Percentiles rank a stretch among this genome's conserved stretches.
These are phyloP conservation scores for Pseudocercospora vitis DNA, from an alignment of 2,329 filamentous ascomycete genomes.

Conservation along the genomic window DNA sequence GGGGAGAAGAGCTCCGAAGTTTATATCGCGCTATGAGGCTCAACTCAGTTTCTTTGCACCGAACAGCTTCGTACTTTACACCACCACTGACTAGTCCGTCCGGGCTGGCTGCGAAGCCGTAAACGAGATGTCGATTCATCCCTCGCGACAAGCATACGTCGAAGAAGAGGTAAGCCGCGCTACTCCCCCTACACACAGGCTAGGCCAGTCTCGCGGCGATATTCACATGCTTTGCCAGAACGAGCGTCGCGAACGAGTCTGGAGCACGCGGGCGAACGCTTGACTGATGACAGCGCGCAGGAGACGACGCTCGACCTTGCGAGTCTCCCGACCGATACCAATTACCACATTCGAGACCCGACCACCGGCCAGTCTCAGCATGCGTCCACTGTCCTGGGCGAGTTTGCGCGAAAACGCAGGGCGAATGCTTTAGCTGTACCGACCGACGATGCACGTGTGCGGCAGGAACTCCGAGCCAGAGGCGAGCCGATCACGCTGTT, in stretches of 20 bases:
- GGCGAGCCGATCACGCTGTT: conserved; percentile 95
- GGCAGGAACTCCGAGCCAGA: conserved; percentile 74
- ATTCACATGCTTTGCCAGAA: conserved; percentile 37
- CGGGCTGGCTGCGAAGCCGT: neutral
- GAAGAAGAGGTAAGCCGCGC: conserved; percentile 71
- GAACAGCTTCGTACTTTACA: neutral
- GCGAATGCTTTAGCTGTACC: conserved; percentile 88
- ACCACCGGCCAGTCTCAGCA: conserved; percentile 71
- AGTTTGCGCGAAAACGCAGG: conserved; percentile 88
- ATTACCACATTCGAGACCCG: conserved; percentile 75
- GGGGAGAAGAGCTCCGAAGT: neutral
- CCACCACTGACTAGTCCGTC: neutral
- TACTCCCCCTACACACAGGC: too few species aligned
- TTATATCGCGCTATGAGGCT: neutral
- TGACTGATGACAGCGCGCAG: conserved; percentile 40
- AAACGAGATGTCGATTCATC: conserved; percentile 55
- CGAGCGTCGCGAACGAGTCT: conserved; percentile 16
- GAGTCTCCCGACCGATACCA: conserved; percentile 70
- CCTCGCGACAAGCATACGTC: conserved; percentile 87
- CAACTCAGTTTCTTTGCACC: too few species aligned
- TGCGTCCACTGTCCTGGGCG: conserved; percentile 78
- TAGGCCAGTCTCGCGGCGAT: conserved; percentile 23
- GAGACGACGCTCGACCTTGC: conserved; percentile 62
- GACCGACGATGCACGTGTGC: conserved; percentile 87
- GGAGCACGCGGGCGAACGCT: conserved; percentile 11